Conservation (phyloP, 2,329 filamentous ascomycete genomes). For the Leptographium wingfieldii region DNA sequence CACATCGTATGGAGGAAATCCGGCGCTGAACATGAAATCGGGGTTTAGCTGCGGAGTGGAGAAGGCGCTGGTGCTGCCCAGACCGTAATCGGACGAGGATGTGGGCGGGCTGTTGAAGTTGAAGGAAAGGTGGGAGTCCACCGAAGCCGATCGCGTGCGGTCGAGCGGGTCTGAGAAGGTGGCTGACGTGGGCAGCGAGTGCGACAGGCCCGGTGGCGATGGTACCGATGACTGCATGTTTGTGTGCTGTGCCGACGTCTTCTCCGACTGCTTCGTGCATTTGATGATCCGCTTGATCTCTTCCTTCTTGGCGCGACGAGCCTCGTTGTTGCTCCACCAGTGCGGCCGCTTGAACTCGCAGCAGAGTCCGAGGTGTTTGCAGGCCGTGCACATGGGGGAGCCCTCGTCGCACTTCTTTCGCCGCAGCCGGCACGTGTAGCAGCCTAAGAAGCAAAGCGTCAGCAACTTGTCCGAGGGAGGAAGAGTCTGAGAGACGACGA, state of each 20-base stretch:
- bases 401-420: constrained; percentile 60
- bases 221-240: constrained; percentile 26
- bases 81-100: constrained; percentile 30
- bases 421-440: constrained; percentile 55
- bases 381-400: constrained; percentile 48
- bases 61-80: constrained; percentile 35
- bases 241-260: constrained; percentile 36
- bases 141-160: constrained; percentile 61
- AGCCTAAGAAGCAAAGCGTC: constrained; percentile 30
- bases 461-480: constrained; percentile 1
- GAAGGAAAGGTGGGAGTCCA: constrained; percentile 72
- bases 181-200: constrained; percentile 70
- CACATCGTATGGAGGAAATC: constrained; percentile 68
- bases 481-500: constrained; percentile 12
- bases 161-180: constrained; percentile 64
- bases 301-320: constrained; percentile 78
- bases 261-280: constrained; percentile 87
- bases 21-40: constrained; percentile 39
- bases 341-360: constrained; percentile 95
- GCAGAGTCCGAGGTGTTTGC: constrained; percentile 62
- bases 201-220: constrained; percentile 67
- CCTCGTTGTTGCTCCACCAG: constrained; percentile 95
- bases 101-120: constrained; percentile 54
- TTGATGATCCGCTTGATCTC: constrained; percentile 96
- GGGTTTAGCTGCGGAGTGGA: constrained; percentile 44